Evolutionary conservation across 2,329 filamentous ascomycete genomes (phyloP).

Genomic region (Blastomyces silverae): DNA sequence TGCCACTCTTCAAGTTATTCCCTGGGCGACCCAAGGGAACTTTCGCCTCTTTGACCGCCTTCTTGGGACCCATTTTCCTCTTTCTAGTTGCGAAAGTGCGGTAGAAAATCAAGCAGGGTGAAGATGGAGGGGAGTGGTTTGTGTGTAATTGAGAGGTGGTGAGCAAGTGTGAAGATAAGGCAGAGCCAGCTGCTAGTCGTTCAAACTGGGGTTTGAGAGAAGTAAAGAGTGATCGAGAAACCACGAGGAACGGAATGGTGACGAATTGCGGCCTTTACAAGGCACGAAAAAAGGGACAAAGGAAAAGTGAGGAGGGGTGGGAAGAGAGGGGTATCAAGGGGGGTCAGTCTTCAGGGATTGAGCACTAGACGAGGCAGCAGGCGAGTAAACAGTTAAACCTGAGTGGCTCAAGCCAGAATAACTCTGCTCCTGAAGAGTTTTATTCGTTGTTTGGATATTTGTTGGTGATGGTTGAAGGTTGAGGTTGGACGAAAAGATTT

Average conservation of each 20-base stretch:
- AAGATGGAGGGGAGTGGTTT: slow-evolving; percentile 10
- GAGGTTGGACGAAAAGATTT: slow-evolving; percentile 2
- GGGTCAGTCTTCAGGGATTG: slow-evolving; percentile 2
- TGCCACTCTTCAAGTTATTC: slow-evolving; percentile 98
- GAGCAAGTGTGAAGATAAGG: slow-evolving; percentile 38
- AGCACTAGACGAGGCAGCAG: neutral
- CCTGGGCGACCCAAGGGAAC: slow-evolving; percentile 89
- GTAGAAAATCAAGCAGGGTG: slow-evolving; percentile 16
- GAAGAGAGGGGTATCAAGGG: neutral
- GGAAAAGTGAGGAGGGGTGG: slow-evolving; percentile 22
- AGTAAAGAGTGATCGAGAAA: slow-evolving; percentile 36
- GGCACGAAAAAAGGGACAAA: slow-evolving; percentile 38
- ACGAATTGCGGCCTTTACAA: slow-evolving; percentile 8
- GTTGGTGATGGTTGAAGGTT: neutral
- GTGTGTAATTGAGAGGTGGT: slow-evolving; percentile 11
- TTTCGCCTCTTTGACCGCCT: slow-evolving; percentile 86
- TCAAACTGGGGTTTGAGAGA: slow-evolving; percentile 30
- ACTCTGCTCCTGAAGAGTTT: slow-evolving; percentile 3
- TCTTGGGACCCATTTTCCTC: slow-evolving; percentile 92
- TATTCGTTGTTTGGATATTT: slow-evolving; percentile 5
- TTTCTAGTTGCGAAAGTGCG: slow-evolving; percentile 50
- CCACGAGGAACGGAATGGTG: slow-evolving; percentile 23
- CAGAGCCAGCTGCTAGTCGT: slow-evolving; percentile 57
- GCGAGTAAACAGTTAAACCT: neutral
- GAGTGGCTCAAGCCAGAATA: slow-evolving; percentile 4